Evolutionary conservation across 2,329 filamentous ascomycete genomes (phyloP).

Genomic region (Exutisphaerella laricina): DNA sequence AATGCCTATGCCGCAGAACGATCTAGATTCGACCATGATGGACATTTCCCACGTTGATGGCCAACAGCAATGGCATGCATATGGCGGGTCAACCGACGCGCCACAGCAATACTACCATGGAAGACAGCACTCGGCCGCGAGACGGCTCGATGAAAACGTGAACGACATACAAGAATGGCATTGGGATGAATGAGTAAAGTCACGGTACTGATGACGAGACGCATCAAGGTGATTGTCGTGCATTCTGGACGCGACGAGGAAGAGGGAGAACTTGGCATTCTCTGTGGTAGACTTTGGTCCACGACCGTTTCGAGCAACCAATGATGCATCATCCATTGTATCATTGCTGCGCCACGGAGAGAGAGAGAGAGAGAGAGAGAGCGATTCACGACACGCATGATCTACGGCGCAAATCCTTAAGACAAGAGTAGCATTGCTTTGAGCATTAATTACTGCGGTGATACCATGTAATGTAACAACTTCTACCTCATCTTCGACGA

Average conservation of each 20-base stretch:
- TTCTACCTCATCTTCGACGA: not conserved
- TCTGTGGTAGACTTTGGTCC: not conserved
- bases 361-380: not conserved
- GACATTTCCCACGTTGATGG: constrained; percentile 18
- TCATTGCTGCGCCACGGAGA: constrained; percentile 4
- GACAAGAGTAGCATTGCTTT: not conserved
- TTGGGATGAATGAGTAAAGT: constrained; percentile 12
- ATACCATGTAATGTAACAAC: not conserved
- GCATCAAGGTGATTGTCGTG: not conserved
- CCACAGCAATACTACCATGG: constrained; percentile 3
- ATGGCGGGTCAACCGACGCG: constrained; percentile 1
- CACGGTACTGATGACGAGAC: constrained; percentile 4
- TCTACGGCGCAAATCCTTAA: not conserved
- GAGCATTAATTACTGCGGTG: no score
- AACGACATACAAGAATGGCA: constrained; percentile 17
- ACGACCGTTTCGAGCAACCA: not conserved
- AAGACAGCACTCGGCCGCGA: constrained; percentile 13
- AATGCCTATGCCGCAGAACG: constrained; percentile 29
- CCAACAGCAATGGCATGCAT: constrained; percentile 4
- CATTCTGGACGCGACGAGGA: not conserved
- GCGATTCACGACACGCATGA: not conserved
- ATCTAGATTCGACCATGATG: constrained; percentile 13
- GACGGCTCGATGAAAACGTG: constrained; percentile 19
- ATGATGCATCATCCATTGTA: not conserved
- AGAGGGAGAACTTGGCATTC: not conserved